Base-by-base conservation (phyloP, 179 eudicot species). In the Corrigiola litoralis region DNA sequence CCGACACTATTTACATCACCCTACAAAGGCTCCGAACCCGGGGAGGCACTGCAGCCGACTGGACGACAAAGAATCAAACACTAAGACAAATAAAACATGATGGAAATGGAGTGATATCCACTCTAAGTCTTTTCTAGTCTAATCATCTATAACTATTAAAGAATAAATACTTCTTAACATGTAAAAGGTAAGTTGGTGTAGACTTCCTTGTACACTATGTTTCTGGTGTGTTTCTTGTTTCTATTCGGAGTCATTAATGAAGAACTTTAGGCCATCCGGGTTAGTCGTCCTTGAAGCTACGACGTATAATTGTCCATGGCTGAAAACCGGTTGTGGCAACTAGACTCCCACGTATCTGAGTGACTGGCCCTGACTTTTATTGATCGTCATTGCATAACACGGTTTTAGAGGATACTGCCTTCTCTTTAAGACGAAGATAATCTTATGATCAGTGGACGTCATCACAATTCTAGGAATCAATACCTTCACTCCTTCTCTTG, bases 241-340 rank as follows among this genome's bases (percentile, higher is more conserved):
- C 1, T 55, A 59, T 10, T 69, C 66, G 2, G 23, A 14, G 0
- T 54, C 58, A 6, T 21, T 18, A 1, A 65, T 60, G 4, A 73
- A 32, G 4, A 73, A 14, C 10, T 54, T 61, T 1, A 67, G 29
- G 0, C 65, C 72, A 1, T 42, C 55, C 0, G 41, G 36, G 4
- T n/a, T 16, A 7, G 63, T 73, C 6, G 68, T 68, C 18, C 69
- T 34, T 2, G 73, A 68, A 3, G 56, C 7, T 1, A 46, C 69
- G 10, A 74, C 73, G 41, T 74, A 74, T 0, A 74, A n/a, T 45
- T 68, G 69, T 2, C 65, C 78, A n/a, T n/a, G n/a, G n/a, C n/a
- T n/a, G n/a, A n/a, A n/a, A n/a, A n/a, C n/a, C n/a, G n/a, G n/a
- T n/a, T n/a, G n/a, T n/a, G n/a, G n/a, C n/a, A n/a, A n/a, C n/a